A percentile compares a stretch with the other conserved stretches of the same genome.
Conservation (phyloP, 1,139 yeast genomes). For the Sugiyamaella xylanicola region DNA sequence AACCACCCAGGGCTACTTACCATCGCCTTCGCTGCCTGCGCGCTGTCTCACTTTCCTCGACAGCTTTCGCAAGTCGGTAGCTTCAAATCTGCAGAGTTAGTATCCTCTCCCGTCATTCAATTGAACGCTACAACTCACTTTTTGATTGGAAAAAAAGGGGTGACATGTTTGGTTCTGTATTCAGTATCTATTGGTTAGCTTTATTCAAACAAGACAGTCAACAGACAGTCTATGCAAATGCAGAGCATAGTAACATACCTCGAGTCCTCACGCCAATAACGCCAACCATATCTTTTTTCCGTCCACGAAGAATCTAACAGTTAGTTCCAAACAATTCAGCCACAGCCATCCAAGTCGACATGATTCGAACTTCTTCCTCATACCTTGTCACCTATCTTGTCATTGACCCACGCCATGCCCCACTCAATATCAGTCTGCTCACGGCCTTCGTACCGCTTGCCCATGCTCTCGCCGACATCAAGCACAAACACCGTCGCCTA, state of each 20-base stretch:
- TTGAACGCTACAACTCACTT: slow-evolving; percentile 1
- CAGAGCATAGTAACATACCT: slow-evolving; percentile 7
- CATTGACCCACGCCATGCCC: slow-evolving; percentile 49
- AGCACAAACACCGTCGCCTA: slow-evolving; percentile 56
- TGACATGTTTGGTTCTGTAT: slow-evolving; percentile 5
- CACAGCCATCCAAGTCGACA: too few relatives aligned
- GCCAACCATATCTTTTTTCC: slow-evolving; percentile 61
- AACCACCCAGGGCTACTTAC: slow-evolving; percentile 8
- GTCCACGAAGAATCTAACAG: slow-evolving; percentile 45
- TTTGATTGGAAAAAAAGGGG: slow-evolving; percentile 9
- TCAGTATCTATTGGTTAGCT: slow-evolving; percentile 7
- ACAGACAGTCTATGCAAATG: too few relatives aligned
- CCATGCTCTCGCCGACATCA: slow-evolving; percentile 55
- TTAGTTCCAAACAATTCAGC: too few relatives aligned
- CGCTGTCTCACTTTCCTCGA: slow-evolving; percentile 35
- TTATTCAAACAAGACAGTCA: too few relatives aligned
- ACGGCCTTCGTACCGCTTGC: slow-evolving; percentile 34
- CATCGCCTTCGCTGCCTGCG: slow-evolving; percentile 37
- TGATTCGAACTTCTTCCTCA: too few relatives aligned
- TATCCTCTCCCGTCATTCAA: background rate
- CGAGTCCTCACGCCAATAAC: slow-evolving; percentile 47
- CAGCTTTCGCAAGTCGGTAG: slow-evolving; percentile 37
- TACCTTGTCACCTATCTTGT: slow-evolving; percentile 49
- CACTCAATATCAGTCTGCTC: slow-evolving; percentile 43
- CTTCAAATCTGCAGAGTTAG: slow-evolving; percentile 29